Conservation (phyloP, 495 filamentous ascomycete genomes). For the Hyphodiscus hymeniophilus region DNA sequence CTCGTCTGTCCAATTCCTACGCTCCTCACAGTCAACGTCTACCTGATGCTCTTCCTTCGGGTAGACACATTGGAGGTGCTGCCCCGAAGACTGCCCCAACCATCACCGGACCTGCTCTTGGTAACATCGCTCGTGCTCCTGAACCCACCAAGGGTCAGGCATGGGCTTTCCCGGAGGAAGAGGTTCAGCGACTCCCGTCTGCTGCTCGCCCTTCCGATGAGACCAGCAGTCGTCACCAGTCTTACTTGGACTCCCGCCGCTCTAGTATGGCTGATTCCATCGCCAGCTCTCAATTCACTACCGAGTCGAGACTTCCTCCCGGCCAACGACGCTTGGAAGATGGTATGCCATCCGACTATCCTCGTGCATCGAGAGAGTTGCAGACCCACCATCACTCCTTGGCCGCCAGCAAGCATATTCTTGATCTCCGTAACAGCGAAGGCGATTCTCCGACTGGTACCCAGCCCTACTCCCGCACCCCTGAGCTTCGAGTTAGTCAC, state of each 20-base stretch:
- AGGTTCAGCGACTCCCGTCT: constrained; percentile 41
- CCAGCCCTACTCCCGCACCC: constrained; percentile 87
- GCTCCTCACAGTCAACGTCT: constrained; percentile 35
- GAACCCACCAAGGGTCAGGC: constrained; percentile 76
- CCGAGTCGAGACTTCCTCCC: constrained; percentile 58
- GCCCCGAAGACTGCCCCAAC: constrained; percentile 59
- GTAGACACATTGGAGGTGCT: constrained; percentile 21
- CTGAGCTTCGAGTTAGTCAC: constrained; percentile 89
- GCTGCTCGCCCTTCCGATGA: constrained; percentile 30
- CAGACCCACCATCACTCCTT: constrained; percentile 59
- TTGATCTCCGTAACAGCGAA: constrained; percentile 55
- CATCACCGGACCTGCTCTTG: constrained; percentile 69
- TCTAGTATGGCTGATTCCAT: constrained; percentile 68
- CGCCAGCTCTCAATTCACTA: constrained; percentile 64
- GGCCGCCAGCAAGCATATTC: constrained; percentile 66
- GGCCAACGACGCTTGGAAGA: constrained; percentile 62
- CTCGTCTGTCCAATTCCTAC: constrained; percentile 37
- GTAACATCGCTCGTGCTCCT: constrained; percentile 69
- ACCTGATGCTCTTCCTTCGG: constrained; percentile 20
- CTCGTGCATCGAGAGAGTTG: constrained; percentile 25
- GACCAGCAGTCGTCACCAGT: constrained; percentile 26
- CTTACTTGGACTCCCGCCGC: constrained; percentile 57
- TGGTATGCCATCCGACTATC: constrained; percentile 28
- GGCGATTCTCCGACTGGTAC: constrained; percentile 37
- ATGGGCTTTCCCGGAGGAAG: constrained; percentile 76